These are phyloP conservation scores for Zygosaccharomyces lentus DNA, from an alignment of 805 yeast genomes.

Conservation along the genomic window DNA sequence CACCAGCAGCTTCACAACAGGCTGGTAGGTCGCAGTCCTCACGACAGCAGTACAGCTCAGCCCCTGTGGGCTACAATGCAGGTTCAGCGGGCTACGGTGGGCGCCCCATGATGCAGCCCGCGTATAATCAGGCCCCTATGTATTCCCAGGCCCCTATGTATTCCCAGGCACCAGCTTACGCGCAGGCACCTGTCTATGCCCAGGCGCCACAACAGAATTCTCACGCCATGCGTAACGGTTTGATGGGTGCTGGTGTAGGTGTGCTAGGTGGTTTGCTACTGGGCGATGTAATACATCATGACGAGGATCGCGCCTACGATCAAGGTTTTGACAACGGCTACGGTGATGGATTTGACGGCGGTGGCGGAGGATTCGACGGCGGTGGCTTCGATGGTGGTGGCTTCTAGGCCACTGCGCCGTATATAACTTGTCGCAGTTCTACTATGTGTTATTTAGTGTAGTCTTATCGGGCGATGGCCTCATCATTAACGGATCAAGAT, in stretches of 20 bases:
- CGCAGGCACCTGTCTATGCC: conserved; percentile 10
- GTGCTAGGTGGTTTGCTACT: conserved; percentile 56
- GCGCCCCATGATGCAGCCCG: conserved; percentile 21
- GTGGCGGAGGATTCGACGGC: conserved; percentile 29
- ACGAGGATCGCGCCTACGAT: conserved; percentile 22
- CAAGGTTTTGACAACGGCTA: conserved; percentile 22
- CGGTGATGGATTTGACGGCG: conserved; percentile 20
- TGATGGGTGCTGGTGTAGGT: conserved; percentile 56
- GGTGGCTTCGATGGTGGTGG: conserved; percentile 23
- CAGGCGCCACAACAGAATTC: conserved; percentile 35
- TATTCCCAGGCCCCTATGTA: too few relatives aligned
- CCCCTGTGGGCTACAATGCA: conserved; percentile 7
- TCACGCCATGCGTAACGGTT: conserved; percentile 38
- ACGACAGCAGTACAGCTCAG: conserved; percentile 16
- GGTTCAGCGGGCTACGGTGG: conserved; percentile 27
- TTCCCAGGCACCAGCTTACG: too few relatives aligned
- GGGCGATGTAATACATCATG: conserved; percentile 40
- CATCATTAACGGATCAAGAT: not conserved
- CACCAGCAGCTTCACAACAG: conserved; percentile 39
- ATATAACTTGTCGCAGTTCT: not conserved
- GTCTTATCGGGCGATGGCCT: not conserved
- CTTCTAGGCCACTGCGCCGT: not conserved
- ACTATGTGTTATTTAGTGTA: not conserved
- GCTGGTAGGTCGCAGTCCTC: conserved; percentile 19
- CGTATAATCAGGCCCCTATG: conserved; percentile 8